Conservation (phyloP, 2,329 filamentous ascomycete genomes). For the Aschersonia sp. region DNA sequence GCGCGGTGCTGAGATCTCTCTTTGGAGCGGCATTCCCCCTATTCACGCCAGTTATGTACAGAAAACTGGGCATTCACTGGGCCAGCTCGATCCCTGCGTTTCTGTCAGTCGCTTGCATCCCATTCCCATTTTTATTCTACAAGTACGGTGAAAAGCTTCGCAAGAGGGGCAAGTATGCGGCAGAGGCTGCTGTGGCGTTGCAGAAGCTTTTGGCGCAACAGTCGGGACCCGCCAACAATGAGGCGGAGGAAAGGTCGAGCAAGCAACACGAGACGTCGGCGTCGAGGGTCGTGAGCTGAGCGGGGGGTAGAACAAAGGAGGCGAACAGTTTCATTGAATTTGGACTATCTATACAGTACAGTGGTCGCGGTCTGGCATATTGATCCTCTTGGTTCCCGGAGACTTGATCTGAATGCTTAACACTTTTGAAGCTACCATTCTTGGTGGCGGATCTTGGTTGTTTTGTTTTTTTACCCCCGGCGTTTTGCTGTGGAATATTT, state of each 20-base stretch:
- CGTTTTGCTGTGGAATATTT: too few species aligned
- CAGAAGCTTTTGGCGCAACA: conserved; percentile 21
- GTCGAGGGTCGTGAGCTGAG: too few species aligned
- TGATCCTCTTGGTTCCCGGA: too few species aligned
- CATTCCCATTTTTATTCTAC: conserved; percentile 65
- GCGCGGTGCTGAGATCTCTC: conserved; percentile 54
- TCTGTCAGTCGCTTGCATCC: conserved; percentile 54
- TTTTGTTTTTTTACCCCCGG: too few species aligned
- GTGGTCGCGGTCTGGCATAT: too few species aligned
- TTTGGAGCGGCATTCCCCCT: conserved; percentile 62
- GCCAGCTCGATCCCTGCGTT: conserved; percentile 61
- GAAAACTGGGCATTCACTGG: conserved; percentile 58
- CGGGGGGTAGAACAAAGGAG: too few species aligned
- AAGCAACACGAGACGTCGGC: not conserved
- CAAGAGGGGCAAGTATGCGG: conserved; percentile 53
- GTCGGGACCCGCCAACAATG: conserved; percentile 13
- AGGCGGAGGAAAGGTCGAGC: conserved; percentile 3
- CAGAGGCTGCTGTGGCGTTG: conserved; percentile 49
- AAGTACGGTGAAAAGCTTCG: conserved; percentile 52
- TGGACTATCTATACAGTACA: too few species aligned
- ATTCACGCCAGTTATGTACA: conserved; percentile 48
- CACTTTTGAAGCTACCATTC: too few species aligned
- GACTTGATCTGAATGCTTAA: too few species aligned
- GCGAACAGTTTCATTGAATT: too few species aligned
- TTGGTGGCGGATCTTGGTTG: too few species aligned